phyloP scores from a whole-genome alignment of 441 rosid species.

The Erodium trifolium region DNA sequence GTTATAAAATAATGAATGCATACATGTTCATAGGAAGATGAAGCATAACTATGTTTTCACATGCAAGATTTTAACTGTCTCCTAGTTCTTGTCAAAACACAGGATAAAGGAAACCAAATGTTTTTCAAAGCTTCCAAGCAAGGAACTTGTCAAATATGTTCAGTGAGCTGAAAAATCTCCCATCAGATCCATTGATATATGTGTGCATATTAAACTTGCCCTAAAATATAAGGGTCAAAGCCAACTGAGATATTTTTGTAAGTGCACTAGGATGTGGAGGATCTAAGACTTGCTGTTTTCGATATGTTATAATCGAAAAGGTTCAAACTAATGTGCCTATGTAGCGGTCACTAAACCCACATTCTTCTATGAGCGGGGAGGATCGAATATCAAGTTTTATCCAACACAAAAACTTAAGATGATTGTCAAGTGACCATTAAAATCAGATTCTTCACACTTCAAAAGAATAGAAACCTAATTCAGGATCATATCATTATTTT shows the following conservation, averaged over 20 bases:
- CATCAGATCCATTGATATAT: not conserved
- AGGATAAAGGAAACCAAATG: slow-evolving; percentile 19
- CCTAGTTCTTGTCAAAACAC: not conserved
- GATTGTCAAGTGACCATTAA: too few species aligned
- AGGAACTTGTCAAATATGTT: not conserved
- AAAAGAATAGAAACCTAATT: too few species aligned
- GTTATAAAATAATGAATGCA: not conserved
- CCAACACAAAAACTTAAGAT: too few species aligned
- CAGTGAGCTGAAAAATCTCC: slow-evolving; percentile 16
- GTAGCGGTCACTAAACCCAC: too few species aligned
- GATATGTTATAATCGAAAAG: too few species aligned
- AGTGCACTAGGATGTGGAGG: not conserved
- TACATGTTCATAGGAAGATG: too few species aligned
- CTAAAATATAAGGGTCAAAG: not conserved
- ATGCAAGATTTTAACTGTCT: not conserved
- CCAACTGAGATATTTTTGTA: not conserved
- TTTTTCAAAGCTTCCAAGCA: not conserved
- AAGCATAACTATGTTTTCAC: not conserved
- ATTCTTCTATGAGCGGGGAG: too few species aligned
- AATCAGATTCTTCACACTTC: too few species aligned
- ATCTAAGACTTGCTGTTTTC: too few species aligned
- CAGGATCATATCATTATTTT: too few species aligned
- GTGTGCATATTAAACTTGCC: not conserved
- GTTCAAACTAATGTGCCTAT: too few species aligned
- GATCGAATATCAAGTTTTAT: too few species aligned